These are phyloP conservation scores for Cochlearia excelsa DNA, from an alignment of 345 rosid species.

Conservation along the genomic window DNA sequence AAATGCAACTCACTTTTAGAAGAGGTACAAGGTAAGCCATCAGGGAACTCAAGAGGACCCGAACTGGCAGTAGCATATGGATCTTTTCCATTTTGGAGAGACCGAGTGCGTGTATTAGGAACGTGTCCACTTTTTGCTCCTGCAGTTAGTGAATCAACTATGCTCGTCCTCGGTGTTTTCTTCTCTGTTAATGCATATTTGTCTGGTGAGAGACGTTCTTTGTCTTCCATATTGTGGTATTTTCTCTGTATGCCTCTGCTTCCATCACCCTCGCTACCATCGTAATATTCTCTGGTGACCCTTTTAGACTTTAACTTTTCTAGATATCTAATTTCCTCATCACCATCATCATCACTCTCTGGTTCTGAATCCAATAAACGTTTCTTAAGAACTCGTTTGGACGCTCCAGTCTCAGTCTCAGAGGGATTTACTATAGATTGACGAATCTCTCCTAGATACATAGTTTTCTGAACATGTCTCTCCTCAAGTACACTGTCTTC, in stretches of 20 bases:
- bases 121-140: constrained; percentile 41
- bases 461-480: constrained; percentile 42
- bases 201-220: constrained; percentile 37
- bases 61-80: constrained; percentile 36
- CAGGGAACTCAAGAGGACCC: constrained; percentile 54
- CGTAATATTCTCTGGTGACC: constrained; percentile 26
- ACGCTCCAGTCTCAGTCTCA: constrained; percentile 37
- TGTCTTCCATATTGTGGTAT: constrained; percentile 39
- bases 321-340: constrained; percentile 60
- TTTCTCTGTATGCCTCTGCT: constrained; percentile 31
- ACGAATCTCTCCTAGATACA: constrained; percentile 38
- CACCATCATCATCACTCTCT: constrained; percentile 47
- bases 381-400: constrained; percentile 55
- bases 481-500: constrained; percentile 41
- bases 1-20: constrained; percentile 54
- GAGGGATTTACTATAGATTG: constrained; percentile 37
- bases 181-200: constrained; percentile 37
- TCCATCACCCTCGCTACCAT: constrained; percentile 36
- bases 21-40: constrained; percentile 63
- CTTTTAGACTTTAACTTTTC: constrained; percentile 52
- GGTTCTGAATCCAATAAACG: constrained; percentile 45
- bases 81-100: constrained; percentile 57
- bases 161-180: constrained; percentile 45
- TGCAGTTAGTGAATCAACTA: constrained; percentile 34
- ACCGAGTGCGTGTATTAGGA: constrained; percentile 55